Base-by-base conservation (phyloP, 495 filamentous ascomycete species). In the Daldinia concentrica region DNA sequence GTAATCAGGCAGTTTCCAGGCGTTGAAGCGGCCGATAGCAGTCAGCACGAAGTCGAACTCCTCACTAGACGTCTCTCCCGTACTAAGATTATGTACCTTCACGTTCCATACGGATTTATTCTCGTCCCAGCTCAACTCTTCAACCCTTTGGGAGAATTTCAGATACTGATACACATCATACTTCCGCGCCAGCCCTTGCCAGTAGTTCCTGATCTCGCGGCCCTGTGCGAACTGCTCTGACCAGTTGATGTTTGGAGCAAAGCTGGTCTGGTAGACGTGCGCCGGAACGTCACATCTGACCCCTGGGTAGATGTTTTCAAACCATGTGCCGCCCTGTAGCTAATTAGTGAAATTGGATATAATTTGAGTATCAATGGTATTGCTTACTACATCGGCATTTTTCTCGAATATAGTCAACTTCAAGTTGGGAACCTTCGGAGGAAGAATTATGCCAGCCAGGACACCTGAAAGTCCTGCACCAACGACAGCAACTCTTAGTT, bases 281-380 rank as follows among this genome's bases (percentile, higher is more conserved):
- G 91, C 83, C 6, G 89, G 89, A n/a, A 91, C 87, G 77, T 92
- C 90, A 74, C 86, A 88, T 17, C 85, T 84, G n/a, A 89, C 87
- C 19, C 90, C 90, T 0, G 90, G 89, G 74, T 93, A 92, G 64
- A 83, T 81, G 60, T 92, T 92, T 76, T 91, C 89, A 48, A 86
- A 87, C 90, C 90, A 93, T 0, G 90, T 91, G 0, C 91, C 90
- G 34, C 90, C 88, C 79, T 79, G 56, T 12, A 27, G 3, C 4
- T 26, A 41, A 34, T 78, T 62, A 74, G 71, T 22, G 54, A 3
- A 14, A 17, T 3, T 26, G 6, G 26, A 22, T 9, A 29, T 66
- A 36, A 17, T 11, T n/a, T 27, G 19, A 14, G 41, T 26, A 41
- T 36, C 12, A 9, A 41, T 2, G 15, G 6, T 27, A 8, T 15